Evolutionary conservation across 2,329 filamentous ascomycete genomes (phyloP), one percentile per base, ranked within the genome.

Genomic region (Plenodomus biglobosus): DNA sequence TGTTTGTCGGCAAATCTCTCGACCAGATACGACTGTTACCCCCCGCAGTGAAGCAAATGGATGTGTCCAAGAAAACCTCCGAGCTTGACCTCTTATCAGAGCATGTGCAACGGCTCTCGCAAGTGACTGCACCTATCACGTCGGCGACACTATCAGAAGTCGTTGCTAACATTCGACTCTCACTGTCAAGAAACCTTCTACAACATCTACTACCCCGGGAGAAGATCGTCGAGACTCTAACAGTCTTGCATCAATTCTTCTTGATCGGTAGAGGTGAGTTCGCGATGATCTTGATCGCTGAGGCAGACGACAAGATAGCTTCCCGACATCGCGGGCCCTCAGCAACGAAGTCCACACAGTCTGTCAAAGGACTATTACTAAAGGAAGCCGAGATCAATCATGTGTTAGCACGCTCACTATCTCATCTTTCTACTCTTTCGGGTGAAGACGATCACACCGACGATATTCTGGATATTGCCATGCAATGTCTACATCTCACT

Each of bases 241-340:
- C 84, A 21, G 78, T 96, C 8, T 78, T 96, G 1, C 82, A 92
- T 40, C 86, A 94, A 47, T 96, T 95, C 72, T 90, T 96, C 58
- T 80, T 99, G 2, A 79, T 99, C 0, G 87, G 88, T 1, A 83
- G 90, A 27, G 92, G 92, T 43, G 94, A 97, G 69, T 99, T 99
- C 69, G 90, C 92, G 17, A 85, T 94, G 73, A 86, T 88, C 0
- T 74, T 99, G 20, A 90, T 95, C 1, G 83, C 86, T 30, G 89
- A 96, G 73, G 90, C 92, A 1, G 90, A 96, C 58, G 83, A 87
- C 45, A 87, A 85, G 58, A 81, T 94, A 19, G 81, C 84, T n/a
- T 85, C 83, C 55, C 84, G 90, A 41, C 89, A 88, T 79, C 83
- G 58, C 35, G 55, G 53, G 8, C 41, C 58, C 10, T 81, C 70